Evolutionary conservation across 129 eudicot genomes (phyloP).

Genomic region (Flaveria linearis): DNA sequence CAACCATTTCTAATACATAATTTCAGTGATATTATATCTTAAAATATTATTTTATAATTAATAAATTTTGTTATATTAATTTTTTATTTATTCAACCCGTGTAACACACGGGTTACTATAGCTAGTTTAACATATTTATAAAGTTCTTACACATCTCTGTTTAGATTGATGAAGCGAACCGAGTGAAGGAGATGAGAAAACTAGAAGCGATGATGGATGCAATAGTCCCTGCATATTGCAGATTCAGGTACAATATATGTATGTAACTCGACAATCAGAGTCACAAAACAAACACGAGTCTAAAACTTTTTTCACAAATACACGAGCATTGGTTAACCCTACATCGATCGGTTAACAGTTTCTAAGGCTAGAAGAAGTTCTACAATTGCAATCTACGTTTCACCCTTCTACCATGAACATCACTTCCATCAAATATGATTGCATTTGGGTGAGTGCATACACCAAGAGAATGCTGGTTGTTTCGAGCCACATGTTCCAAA

Average conservation of each 20-base stretch:
- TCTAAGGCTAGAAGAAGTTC: conserved; percentile 16
- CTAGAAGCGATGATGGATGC: not conserved
- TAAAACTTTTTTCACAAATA: conserved; percentile 15
- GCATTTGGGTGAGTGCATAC: conserved; percentile 43
- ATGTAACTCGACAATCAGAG: not conserved
- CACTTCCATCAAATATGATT: conserved; percentile 59
- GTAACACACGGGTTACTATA: no score
- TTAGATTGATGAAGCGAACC: no score
- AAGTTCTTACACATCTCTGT: no score
- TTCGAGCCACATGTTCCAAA: conserved; percentile 75
- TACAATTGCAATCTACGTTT: conserved; percentile 60
- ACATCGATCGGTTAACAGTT: not conserved
- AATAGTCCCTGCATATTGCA: not conserved
- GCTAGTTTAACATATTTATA: no score
- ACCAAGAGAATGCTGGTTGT: conserved; percentile 59
- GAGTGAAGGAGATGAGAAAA: not conserved
- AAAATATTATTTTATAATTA: no score
- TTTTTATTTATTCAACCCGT: no score
- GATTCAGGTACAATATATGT: conserved; percentile 14
- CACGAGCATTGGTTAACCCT: conserved; percentile 13
- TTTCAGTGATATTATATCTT: no score
- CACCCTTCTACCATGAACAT: conserved; percentile 70
- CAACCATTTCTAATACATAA: no score
- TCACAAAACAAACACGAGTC: conserved; percentile 2
- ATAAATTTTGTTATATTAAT: no score